Conservation (phyloP, 208 protist species). For the Leishmania aethiopica region DNA sequence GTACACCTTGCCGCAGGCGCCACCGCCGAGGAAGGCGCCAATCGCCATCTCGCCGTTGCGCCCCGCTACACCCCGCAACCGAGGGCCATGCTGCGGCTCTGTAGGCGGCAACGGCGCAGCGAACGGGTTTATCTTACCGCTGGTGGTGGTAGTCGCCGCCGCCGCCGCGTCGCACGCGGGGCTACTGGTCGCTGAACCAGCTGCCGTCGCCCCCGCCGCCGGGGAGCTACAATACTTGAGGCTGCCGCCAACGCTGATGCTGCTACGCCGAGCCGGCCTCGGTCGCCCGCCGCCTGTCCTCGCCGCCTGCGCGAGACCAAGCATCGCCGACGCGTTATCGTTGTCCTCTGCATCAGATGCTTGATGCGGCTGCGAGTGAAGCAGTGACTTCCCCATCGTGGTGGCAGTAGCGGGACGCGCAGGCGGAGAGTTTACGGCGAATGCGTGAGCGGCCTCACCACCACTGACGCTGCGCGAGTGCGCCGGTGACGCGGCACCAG, state of each 20-base stretch:
- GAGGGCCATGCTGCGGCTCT: slow-evolving; percentile 50
- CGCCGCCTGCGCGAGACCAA: background rate
- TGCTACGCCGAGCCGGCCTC: background rate
- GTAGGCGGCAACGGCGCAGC: slow-evolving; percentile 51
- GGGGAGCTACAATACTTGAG: background rate
- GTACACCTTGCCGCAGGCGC: slow-evolving; percentile 90
- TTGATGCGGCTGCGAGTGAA: background rate
- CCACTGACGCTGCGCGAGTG: background rate
- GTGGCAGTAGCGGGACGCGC: background rate
- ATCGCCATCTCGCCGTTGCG: slow-evolving; percentile 70
- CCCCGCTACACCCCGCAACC: slow-evolving; percentile 56
- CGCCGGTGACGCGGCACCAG: background rate
- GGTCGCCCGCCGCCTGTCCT: background rate
- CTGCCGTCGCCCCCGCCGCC: slow-evolving; percentile 1
- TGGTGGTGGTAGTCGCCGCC: background rate
- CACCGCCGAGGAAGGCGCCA: slow-evolving; percentile 82
- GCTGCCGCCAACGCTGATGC: background rate
- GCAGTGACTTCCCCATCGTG: background rate
- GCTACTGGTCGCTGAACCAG: background rate
- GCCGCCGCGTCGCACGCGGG: background rate
- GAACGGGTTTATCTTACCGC: slow-evolving; percentile 15
- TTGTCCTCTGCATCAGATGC: background rate
- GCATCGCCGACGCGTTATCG: background rate
- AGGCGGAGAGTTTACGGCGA: background rate
- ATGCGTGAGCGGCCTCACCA: background rate